A percentile compares a stretch with the other conserved stretches of the same genome.
Evolutionary conservation across 2,329 filamentous ascomycete genomes (phyloP).

Genomic region (Aspergillus pseudonomiae): DNA sequence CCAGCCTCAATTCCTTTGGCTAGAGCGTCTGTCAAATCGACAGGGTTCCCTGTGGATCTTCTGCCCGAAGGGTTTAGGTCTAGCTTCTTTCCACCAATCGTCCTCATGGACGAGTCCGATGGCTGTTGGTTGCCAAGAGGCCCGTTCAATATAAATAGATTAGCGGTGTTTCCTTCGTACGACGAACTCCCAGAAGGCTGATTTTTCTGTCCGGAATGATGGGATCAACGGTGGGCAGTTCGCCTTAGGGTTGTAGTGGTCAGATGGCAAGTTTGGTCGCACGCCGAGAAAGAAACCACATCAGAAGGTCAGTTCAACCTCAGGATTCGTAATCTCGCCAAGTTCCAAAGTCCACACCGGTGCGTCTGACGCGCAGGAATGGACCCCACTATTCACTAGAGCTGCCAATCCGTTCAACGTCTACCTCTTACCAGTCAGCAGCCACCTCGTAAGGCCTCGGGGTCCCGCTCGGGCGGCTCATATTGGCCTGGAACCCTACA

Average conservation of each 20-base stretch:
- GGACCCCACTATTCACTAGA: neutral
- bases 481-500: neutral
- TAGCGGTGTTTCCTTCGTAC: neutral
- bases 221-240: neutral
- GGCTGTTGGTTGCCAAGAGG: neutral
- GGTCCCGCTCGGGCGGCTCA: neutral
- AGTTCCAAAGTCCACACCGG: neutral
- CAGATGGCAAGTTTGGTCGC: neutral
- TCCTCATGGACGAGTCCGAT: neutral
- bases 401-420: neutral
- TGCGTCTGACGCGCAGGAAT: neutral
- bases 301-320: neutral
- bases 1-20: neutral
- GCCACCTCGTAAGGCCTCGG: neutral
- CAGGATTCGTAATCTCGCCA: neutral
- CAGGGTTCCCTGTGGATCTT: neutral
- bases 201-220: neutral
- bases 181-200: neutral
- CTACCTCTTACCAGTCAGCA: neutral
- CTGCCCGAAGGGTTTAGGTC: neutral
- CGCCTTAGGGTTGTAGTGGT: neutral
- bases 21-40: neutral
- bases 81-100: neutral
- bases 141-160: constrained; percentile 6
- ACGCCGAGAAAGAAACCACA: neutral